These are phyloP conservation scores for Heimioporus punctisporus DNA, from an alignment of 1,284 basidiomycete species.

Conservation along the genomic window DNA sequence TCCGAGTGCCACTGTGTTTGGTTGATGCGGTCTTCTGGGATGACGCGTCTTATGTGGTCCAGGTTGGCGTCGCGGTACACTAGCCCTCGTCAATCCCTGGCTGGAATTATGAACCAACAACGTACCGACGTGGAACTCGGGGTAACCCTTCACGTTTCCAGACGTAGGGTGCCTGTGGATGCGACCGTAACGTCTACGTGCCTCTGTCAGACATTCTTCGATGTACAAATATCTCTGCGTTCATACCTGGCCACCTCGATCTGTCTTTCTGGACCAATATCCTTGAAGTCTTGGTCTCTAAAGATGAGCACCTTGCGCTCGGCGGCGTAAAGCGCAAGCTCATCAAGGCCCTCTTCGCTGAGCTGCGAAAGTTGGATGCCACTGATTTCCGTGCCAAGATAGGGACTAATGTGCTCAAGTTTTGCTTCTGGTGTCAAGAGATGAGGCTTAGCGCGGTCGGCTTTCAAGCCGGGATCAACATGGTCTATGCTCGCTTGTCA, in stretches of 20 bases:
- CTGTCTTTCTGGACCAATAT: constrained; percentile 49
- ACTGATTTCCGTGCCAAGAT: constrained; percentile 59
- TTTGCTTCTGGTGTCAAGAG: constrained; percentile 43
- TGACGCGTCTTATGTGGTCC: not conserved
- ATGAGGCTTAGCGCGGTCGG: constrained; percentile 52
- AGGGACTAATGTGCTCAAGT: constrained; percentile 50
- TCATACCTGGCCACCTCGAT: constrained; percentile 47
- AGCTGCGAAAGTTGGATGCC: constrained; percentile 63
- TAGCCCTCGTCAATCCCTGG: constrained; percentile 9
- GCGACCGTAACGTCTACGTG: constrained; percentile 51
- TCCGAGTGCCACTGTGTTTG: constrained; percentile 48
- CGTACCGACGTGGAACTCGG: constrained; percentile 54
- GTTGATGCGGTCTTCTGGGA: constrained; percentile 24
- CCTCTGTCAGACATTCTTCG: not conserved
- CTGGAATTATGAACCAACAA: not conserved
- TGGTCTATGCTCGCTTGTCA: constrained; percentile 21
- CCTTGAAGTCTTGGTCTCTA: constrained; percentile 62
- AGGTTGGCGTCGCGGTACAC: constrained; percentile 19
- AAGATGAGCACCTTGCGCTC: constrained; percentile 61
- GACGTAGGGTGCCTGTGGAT: constrained; percentile 61
- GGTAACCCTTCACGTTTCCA: constrained; percentile 49
- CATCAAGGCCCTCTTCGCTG: constrained; percentile 54
- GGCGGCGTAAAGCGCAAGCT: constrained; percentile 61
- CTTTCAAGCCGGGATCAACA: constrained; percentile 43
- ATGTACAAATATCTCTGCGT: not conserved